Evolutionary conservation across 805 yeast species (phyloP).

Genomic region (Lipomyces mesembrius): DNA sequence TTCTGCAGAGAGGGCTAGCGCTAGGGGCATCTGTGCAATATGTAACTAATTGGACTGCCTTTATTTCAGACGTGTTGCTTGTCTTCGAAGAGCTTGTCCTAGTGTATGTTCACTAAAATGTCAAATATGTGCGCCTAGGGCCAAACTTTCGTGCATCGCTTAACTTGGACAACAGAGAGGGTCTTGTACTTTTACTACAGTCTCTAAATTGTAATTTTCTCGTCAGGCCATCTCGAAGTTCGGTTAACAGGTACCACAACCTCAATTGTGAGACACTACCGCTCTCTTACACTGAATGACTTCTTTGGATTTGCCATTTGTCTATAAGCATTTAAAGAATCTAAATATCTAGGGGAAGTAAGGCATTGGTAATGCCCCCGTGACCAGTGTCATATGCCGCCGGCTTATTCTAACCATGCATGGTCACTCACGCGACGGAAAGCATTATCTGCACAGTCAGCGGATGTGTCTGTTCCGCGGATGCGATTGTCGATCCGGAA

Average conservation of each 20-base stretch:
- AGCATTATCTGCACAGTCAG: background rate
- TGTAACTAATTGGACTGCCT: background rate
- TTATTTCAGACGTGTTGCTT: background rate
- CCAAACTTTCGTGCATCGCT: no score
- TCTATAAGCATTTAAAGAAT: background rate
- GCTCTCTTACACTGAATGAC: background rate
- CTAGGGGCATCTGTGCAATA: constrained; percentile 28
- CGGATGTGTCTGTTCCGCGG: background rate
- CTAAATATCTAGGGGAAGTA: background rate
- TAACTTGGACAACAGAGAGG: background rate
- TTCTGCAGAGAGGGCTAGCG: constrained; percentile 48
- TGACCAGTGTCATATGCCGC: background rate
- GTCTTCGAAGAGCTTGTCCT: background rate
- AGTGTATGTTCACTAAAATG: no score
- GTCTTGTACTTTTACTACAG: background rate
- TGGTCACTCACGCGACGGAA: background rate
- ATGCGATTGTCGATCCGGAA: constrained; percentile 3
- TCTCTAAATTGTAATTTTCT: background rate
- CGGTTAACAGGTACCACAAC: background rate
- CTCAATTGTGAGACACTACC: background rate
- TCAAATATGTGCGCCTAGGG: background rate
- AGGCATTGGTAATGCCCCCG: constrained; percentile 5
- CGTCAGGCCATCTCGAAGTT: background rate
- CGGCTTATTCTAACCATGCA: background rate
- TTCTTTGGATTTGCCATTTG: background rate